Conservation (phyloP, 2,329 filamentous ascomycete genomes). For the Escovopsis sp. region DNA sequence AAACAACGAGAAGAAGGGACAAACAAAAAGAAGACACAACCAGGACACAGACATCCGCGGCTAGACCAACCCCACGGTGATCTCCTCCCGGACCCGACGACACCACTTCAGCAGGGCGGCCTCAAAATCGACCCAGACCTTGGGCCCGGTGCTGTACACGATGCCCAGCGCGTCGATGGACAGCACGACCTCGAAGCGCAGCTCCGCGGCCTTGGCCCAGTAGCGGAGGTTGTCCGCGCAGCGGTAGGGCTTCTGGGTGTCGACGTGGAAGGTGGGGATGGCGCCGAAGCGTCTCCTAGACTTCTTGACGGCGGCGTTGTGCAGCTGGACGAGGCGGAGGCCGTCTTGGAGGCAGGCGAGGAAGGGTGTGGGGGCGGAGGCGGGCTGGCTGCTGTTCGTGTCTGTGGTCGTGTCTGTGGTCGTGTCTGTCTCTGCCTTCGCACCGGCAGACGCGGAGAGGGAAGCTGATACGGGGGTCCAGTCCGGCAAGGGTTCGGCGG, state of each 20-base stretch:
- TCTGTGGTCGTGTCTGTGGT: too few species aligned
- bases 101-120: constrained; percentile 73
- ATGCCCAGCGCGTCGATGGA: constrained; percentile 75
- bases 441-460: too few species aligned
- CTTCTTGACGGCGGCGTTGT: constrained; percentile 76
- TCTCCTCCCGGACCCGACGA: constrained; percentile 64
- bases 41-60: background rate
- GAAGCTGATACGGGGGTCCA: constrained; percentile 47
- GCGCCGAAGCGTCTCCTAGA: constrained; percentile 77
- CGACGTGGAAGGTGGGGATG: constrained; percentile 79
- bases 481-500: constrained; percentile 44
- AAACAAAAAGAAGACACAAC: too few species aligned
- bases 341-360: constrained; percentile 62
- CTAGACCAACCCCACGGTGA: constrained; percentile 47
- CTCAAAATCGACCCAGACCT: constrained; percentile 72
- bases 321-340: constrained; percentile 65
- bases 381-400: too few species aligned
- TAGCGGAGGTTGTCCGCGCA: constrained; percentile 86
- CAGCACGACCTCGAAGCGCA: constrained; percentile 79
- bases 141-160: constrained; percentile 55
- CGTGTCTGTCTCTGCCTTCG: too few species aligned
- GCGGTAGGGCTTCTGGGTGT: constrained; percentile 88
- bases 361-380: constrained; percentile 60
- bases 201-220: constrained; percentile 91
- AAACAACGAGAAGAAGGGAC: too few species aligned